Evolutionary conservation across 345 rosid genomes (phyloP).

Genomic region (Citrus mangshanensis): DNA sequence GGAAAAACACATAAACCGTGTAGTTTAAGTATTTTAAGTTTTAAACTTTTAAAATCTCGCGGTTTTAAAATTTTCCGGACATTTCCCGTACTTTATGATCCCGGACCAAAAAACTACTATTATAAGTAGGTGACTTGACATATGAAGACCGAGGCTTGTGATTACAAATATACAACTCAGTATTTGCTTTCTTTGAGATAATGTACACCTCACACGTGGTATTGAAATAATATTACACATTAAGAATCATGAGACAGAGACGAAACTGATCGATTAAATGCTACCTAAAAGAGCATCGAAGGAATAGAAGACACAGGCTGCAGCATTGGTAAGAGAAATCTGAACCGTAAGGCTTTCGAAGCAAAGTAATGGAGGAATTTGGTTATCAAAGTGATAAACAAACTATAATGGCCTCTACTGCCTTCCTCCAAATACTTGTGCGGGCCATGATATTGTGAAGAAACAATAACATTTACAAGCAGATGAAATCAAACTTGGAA

Average conservation of each 20-base stretch:
- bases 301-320: background rate
- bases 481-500: background rate
- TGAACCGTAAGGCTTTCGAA: slow-evolving; percentile 15
- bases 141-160: background rate
- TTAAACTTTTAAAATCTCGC: too few relatives aligned
- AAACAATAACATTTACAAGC: slow-evolving; percentile 2
- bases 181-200: background rate
- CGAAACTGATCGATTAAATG: slow-evolving; percentile 20
- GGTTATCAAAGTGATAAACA: slow-evolving; percentile 12
- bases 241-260: background rate
- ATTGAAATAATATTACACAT: background rate
- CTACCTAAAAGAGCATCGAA: slow-evolving; percentile 22
- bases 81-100: too few relatives aligned
- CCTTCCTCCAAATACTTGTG: slow-evolving; percentile 4
- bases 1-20: too few relatives aligned
- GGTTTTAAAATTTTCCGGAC: too few relatives aligned
- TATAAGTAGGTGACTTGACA: too few relatives aligned
- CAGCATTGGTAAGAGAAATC: slow-evolving; percentile 2
- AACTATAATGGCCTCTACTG: background rate
- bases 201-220: background rate
- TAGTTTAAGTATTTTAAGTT: too few relatives aligned
- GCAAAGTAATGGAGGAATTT: slow-evolving; percentile 20
- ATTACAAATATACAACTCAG: too few relatives aligned
- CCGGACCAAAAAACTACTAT: too few relatives aligned
- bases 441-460: background rate